phyloP scores from a whole-genome alignment of 2,329 filamentous ascomycete species.

The Ophiostoma sp. region DNA sequence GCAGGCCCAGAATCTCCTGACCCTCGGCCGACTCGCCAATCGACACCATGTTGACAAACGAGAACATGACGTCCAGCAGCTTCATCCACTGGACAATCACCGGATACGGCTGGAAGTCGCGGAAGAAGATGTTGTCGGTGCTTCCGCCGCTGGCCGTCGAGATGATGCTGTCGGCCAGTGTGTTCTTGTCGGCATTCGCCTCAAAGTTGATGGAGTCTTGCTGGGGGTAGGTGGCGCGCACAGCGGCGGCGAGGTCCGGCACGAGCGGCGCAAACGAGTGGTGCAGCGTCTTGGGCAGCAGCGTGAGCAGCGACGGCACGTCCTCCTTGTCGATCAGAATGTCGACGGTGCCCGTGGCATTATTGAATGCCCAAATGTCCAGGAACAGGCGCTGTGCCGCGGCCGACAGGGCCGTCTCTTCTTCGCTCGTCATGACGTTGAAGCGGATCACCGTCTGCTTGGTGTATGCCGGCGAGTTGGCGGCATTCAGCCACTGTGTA shows the following conservation, averaged over 20 bases:
- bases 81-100: slow-evolving; percentile 71
- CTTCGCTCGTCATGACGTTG: slow-evolving; percentile 63
- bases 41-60: slow-evolving; percentile 61
- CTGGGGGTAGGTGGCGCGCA: slow-evolving; percentile 36
- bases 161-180: background rate
- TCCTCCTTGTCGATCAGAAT: slow-evolving; percentile 72
- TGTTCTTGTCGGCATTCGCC: slow-evolving; percentile 26
- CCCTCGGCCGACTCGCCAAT: slow-evolving; percentile 87
- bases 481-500: slow-evolving; percentile 29
- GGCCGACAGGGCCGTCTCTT: slow-evolving; percentile 65
- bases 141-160: slow-evolving; percentile 26
- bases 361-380: slow-evolving; percentile 83
- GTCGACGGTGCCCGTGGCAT: slow-evolving; percentile 66
- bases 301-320: slow-evolving; percentile 68
- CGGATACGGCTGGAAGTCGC: slow-evolving; percentile 81
- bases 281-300: slow-evolving; percentile 70
- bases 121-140: slow-evolving; percentile 78
- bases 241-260: slow-evolving; percentile 69
- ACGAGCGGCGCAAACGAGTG: slow-evolving; percentile 70
- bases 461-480: slow-evolving; percentile 50
- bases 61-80: slow-evolving; percentile 83
- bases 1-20: slow-evolving; percentile 75
- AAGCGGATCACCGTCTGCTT: slow-evolving; percentile 87
- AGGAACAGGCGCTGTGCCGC: slow-evolving; percentile 71
- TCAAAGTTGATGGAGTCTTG: background rate